Conservation (phyloP, 2,329 filamentous ascomycete genomes). For the Chaetomium sp. region DNA sequence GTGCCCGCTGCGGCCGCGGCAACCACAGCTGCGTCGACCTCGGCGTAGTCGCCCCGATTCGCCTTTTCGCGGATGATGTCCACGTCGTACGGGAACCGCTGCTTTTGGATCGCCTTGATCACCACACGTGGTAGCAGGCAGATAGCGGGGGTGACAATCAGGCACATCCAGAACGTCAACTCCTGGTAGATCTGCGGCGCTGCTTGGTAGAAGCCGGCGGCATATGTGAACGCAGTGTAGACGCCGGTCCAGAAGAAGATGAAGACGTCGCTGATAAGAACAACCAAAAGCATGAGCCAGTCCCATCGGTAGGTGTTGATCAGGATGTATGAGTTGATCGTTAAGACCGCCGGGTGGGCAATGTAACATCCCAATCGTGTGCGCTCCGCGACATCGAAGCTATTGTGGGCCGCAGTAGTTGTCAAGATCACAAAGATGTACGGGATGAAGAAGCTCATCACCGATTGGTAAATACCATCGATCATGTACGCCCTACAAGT, state of each 20-base stretch:
- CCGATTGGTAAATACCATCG: slow-evolving; percentile 90
- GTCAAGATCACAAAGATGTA: slow-evolving; percentile 70
- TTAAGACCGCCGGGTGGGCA: slow-evolving; percentile 73
- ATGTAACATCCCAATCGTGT: slow-evolving; percentile 82
- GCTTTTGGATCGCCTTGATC: slow-evolving; percentile 84
- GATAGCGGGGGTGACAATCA: slow-evolving; percentile 70
- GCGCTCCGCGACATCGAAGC: slow-evolving; percentile 70
- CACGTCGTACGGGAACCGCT: slow-evolving; percentile 86
- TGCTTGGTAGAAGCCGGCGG: slow-evolving; percentile 63
- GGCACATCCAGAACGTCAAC: slow-evolving; percentile 80
- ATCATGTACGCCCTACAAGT: slow-evolving; percentile 74
- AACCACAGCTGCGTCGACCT: slow-evolving; percentile 43
- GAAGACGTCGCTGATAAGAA: slow-evolving; percentile 73
- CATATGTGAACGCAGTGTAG: slow-evolving; percentile 53
- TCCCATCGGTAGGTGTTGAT: slow-evolving; percentile 98
- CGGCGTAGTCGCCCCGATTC: slow-evolving; percentile 71
- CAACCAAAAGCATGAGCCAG: slow-evolving; percentile 84
- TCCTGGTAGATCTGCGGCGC: slow-evolving; percentile 73
- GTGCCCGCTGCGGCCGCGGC: slow-evolving; percentile 25
- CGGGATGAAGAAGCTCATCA: slow-evolving; percentile 88
- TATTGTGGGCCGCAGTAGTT: slow-evolving; percentile 63
- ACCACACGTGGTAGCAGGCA: slow-evolving; percentile 83
- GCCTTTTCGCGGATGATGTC: slow-evolving; percentile 96
- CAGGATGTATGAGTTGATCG: slow-evolving; percentile 90
- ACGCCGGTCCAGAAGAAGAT: slow-evolving; percentile 96